A percentile compares a stretch with the other conserved stretches of the same genome.
Conservation (phyloP, 2,329 filamentous ascomycete genomes). For the Ampelomyces quisqualis region DNA sequence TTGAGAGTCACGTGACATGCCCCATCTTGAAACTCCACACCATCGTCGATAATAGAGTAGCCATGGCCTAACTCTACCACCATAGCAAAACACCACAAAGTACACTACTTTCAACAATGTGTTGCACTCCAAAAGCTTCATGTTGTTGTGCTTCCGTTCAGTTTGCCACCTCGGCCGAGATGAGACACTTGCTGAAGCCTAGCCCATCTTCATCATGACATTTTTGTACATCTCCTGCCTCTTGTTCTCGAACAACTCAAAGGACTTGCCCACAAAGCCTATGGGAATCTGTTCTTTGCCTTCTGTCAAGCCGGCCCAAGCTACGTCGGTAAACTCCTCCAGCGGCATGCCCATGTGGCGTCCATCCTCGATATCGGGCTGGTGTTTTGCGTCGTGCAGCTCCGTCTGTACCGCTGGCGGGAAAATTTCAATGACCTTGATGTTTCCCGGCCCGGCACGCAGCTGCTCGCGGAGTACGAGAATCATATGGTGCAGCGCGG, state of each 20-base stretch:
- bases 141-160: too few relatives aligned
- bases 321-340: slow-evolving; percentile 53
- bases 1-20: too few relatives aligned
- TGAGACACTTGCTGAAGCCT: background rate
- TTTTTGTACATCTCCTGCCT: slow-evolving; percentile 46
- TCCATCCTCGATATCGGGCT: slow-evolving; percentile 55
- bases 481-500: slow-evolving; percentile 57
- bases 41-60: too few relatives aligned
- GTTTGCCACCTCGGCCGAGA: background rate
- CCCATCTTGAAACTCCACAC: too few relatives aligned
- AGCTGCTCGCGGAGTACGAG: slow-evolving; percentile 55
- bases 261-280: slow-evolving; percentile 46
- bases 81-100: too few relatives aligned
- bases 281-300: slow-evolving; percentile 57
- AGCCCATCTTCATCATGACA: slow-evolving; percentile 24
- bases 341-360: slow-evolving; percentile 56
- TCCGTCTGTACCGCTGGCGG: slow-evolving; percentile 60
- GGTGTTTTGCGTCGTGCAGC: slow-evolving; percentile 57
- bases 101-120: too few relatives aligned
- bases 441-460: slow-evolving; percentile 46
- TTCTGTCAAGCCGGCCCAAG: slow-evolving; percentile 49
- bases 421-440: slow-evolving; percentile 58
- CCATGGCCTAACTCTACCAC: too few relatives aligned
- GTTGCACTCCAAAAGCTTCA: too few relatives aligned
- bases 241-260: slow-evolving; percentile 51